Evolutionary conservation across 352 stramenopile species (phyloP), one percentile per base, ranked within the genome.

Genomic region (Pythium aristosporum): DNA sequence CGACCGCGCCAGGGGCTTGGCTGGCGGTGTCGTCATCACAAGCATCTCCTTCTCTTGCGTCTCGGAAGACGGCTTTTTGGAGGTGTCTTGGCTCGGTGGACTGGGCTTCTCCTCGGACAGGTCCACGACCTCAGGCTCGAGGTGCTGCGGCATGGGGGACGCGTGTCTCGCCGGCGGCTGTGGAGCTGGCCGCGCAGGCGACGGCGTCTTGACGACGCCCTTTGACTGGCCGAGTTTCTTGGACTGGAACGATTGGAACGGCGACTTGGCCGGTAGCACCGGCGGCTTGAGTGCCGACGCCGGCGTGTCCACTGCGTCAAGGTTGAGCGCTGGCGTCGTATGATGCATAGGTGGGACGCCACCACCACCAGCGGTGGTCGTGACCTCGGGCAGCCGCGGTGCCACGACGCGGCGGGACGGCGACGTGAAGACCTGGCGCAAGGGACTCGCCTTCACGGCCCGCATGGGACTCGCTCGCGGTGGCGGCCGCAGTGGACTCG

Each of bases 191-290:
- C 55, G 58, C 7, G 59, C 58, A 4, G 58, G 65, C 9, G 57
- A 65, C n/a, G 65, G 58, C 28, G 60, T 68, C 37, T 50, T 62
- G 20, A 63, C 44, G 16, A 67, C 58, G 57, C 41, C 60, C 16
- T 51, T 30, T 53, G 61, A 42, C 51, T 73, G 21, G 0, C 43
- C 61, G 32, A 89, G 73, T 61, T 93, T 93, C 63, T 93, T 93
- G 50, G 77, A 84, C 58, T 91, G 84, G 60, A 93, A 89, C 21
- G 84, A 93, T 63, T 89, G 78, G 63, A 91, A 93, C 11, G 84
- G 84, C 3, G 84, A 91, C 57, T 90, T 91, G 3, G 80, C 63
- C 2, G 74, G 60, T n/a, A 69, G 32, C 43, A 71, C 74, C 1
- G 63, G 51, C 30, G 69, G 39, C 57, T 68, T 41, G 61, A 73